Percentiles rank a stretch among this genome's conserved stretches.
Evolutionary conservation across 371 early-diverging fungal species (phyloP).

Genomic region (Dinochytrium kinnereticum): DNA sequence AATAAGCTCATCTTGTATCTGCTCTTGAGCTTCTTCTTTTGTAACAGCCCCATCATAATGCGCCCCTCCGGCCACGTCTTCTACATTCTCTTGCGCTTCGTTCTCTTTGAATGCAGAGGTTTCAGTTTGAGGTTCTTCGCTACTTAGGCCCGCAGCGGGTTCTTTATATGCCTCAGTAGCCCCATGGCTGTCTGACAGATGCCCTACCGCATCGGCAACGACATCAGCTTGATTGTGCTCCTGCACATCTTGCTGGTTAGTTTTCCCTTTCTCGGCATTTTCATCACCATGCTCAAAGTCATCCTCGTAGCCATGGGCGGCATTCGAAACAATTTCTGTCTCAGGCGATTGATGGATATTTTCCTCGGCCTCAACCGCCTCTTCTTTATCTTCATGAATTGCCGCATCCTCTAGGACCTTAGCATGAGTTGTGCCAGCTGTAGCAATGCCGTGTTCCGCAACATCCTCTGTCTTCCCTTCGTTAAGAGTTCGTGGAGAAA

Average conservation of each 20-base stretch:
- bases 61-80: background rate
- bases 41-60: background rate
- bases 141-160: background rate
- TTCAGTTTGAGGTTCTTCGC: no score
- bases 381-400: no score
- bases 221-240: background rate
- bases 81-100: no score
- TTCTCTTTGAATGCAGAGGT: no score
- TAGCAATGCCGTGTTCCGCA: no score
- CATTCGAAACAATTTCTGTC: background rate
- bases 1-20: constrained; percentile 1
- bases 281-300: background rate
- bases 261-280: background rate
- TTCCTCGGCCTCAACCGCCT: no score
- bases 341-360: no score
- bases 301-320: background rate
- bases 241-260: background rate
- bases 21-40: background rate
- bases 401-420: no score
- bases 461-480: no score
- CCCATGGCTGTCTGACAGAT: background rate
- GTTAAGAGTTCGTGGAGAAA: no score
- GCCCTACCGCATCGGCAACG: background rate
- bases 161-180: background rate
- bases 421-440: no score